phyloP scores from a whole-genome alignment of 495 filamentous ascomycete genomes.

The Penicillium arizonense region DNA sequence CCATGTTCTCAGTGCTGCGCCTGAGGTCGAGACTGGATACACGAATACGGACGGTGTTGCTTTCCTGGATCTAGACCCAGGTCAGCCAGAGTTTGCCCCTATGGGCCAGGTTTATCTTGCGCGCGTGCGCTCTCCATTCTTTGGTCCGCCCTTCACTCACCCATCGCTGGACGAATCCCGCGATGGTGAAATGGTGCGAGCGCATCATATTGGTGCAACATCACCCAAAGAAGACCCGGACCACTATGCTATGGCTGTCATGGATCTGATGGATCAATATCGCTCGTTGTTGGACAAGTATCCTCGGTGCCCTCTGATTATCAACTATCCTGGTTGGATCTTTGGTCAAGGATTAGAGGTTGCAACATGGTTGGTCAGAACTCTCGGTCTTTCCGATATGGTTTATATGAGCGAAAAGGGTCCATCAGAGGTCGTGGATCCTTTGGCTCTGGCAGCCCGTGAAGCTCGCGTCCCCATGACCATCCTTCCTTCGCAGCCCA shows the following conservation, averaged over 20 bases:
- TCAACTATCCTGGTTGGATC: slow-evolving; percentile 85
- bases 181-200: slow-evolving; percentile 49
- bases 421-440: slow-evolving; percentile 61
- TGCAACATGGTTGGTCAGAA: slow-evolving; percentile 58
- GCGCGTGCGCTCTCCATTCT: slow-evolving; percentile 58
- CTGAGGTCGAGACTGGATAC: slow-evolving; percentile 32
- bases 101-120: slow-evolving; percentile 76
- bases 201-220: slow-evolving; percentile 71
- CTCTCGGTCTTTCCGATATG: slow-evolving; percentile 53
- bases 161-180: slow-evolving; percentile 41
- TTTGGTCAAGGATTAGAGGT: slow-evolving; percentile 73
- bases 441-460: slow-evolving; percentile 40
- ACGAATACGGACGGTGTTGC: slow-evolving; percentile 48
- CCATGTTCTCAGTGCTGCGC: slow-evolving; percentile 58
- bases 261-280: slow-evolving; percentile 68
- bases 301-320: slow-evolving; percentile 60
- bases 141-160: slow-evolving; percentile 76
- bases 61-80: slow-evolving; percentile 80
- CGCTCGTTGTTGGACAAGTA: slow-evolving; percentile 39
- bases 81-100: slow-evolving; percentile 77
- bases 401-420: slow-evolving; percentile 75
- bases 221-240: slow-evolving; percentile 68
- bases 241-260: slow-evolving; percentile 65
- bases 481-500: slow-evolving; percentile 55
- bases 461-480: slow-evolving; percentile 37